Evolutionary conservation across 257 asterid species (phyloP), one percentile per base, ranked within the genome.

Genomic region (Solanum arcanum): DNA sequence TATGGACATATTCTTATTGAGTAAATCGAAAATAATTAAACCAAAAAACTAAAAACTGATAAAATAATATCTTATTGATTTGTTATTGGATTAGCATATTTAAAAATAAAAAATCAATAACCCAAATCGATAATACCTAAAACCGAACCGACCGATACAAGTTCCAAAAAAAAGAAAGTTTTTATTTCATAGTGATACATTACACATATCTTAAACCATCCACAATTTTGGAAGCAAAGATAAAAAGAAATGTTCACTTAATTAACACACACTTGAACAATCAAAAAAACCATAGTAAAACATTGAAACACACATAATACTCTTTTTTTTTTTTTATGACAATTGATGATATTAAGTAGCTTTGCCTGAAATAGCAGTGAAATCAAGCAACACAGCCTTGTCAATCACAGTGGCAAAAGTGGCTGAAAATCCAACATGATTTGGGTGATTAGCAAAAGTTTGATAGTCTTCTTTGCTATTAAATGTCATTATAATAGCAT

Each of bases 401-500:
- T 95, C 99, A 86, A 96, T 92, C 3, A 88, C 96, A 35, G 95
- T 84, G 3, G 99, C 93, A 87, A 97, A 94, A 3, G 92, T 87
- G 0, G 95, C 13, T 0, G 98, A 95, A 83, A 93, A 96, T 9
- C 94, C 94, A 64, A 92, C 88, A 89, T 96, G 99, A 23, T 91
- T 91, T 0, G 99, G 99, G 82, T 96, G 98, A 75, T 87, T 86
- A 14, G 86, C 87, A 78, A 94, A 96, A 9, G 95, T 91, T 29
- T 85, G 77, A 87, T 91, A 94, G 18, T 97, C 99, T 3, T 95
- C 99, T 77, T 96, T 97, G 95, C 91, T 91, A 70, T 74, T 68
- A 75, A 96, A 96, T 84, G 98, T 95, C 98, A 97, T 97, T 91
- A 94, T 82, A 92, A 96, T 95, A 33, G 96, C 98, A 85, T 96